phyloP scores from a whole-genome alignment of 78 protist genomes.

The Capsaspora owczarzaki region DNA sequence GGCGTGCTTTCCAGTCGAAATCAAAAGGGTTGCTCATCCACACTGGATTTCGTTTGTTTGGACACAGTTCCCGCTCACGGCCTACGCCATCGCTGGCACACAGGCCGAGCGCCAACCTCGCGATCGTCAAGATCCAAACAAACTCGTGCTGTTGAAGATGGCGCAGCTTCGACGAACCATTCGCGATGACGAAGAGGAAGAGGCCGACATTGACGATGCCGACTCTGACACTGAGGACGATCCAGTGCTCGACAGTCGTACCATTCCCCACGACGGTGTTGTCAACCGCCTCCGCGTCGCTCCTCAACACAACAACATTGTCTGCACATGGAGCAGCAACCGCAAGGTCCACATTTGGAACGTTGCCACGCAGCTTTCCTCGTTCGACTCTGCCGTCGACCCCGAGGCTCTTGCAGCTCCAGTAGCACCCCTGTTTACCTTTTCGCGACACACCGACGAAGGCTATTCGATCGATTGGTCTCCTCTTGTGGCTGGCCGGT shows the following conservation, averaged over 20 bases:
- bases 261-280: slow-evolving; percentile 46
- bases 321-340: slow-evolving; percentile 75
- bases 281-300: slow-evolving; percentile 75
- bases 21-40: neutral
- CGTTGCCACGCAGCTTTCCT: slow-evolving; percentile 24
- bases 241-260: slow-evolving; percentile 42
- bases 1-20: neutral
- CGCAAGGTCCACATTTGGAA: slow-evolving; percentile 35
- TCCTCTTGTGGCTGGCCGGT: slow-evolving; percentile 32
- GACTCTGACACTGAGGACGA: slow-evolving; percentile 61
- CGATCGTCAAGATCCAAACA: no score
- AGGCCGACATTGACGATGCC: slow-evolving; percentile 48
- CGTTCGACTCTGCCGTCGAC: slow-evolving; percentile 43
- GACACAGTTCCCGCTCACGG: slow-evolving; percentile 56
- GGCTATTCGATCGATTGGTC: slow-evolving; percentile 89
- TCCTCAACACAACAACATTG: slow-evolving; percentile 12
- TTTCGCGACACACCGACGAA: slow-evolving; percentile 59
- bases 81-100: slow-evolving; percentile 72
- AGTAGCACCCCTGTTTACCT: neutral
- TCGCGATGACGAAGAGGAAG: slow-evolving; percentile 49
- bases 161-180: slow-evolving; percentile 15
- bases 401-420: neutral
- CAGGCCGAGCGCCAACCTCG: slow-evolving; percentile 65
- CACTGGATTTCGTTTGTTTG: slow-evolving; percentile 9
- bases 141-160: slow-evolving; percentile 49